A percentile compares a stretch with the other conserved stretches of the same genome.
phyloP scores from a whole-genome alignment of 2,329 filamentous ascomycete genomes.

The Huntiella moniliformis region DNA sequence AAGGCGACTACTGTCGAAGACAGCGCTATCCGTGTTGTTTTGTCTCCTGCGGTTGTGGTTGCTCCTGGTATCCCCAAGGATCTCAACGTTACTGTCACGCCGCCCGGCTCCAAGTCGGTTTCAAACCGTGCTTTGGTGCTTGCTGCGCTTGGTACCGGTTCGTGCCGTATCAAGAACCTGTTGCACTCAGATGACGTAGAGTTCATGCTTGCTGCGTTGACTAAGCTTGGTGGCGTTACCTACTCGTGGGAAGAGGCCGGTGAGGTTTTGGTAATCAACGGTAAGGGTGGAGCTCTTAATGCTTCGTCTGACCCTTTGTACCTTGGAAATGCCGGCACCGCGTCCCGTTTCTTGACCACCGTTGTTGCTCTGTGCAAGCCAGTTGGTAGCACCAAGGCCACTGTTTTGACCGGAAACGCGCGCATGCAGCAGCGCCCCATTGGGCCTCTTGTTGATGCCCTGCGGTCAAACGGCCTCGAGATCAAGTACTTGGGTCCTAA shows the following conservation, averaged over 20 bases:
- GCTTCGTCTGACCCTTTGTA: slow-evolving; percentile 67
- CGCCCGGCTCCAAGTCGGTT: slow-evolving; percentile 92
- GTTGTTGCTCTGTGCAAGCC: slow-evolving; percentile 69
- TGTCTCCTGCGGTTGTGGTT: slow-evolving; percentile 63
- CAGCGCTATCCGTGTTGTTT: slow-evolving; percentile 58
- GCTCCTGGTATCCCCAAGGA: slow-evolving; percentile 48
- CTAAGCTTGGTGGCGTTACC: slow-evolving; percentile 63
- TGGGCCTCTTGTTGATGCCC: slow-evolving; percentile 76
- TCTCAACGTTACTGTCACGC: slow-evolving; percentile 57
- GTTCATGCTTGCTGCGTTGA: slow-evolving; percentile 88
- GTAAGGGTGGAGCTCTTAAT: slow-evolving; percentile 69
- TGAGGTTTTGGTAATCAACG: slow-evolving; percentile 73
- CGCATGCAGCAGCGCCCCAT: slow-evolving; percentile 95
- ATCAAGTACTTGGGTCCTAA: slow-evolving; percentile 73
- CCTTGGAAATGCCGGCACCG: slow-evolving; percentile 89
- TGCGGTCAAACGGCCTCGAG: slow-evolving; percentile 69
- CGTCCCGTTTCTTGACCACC: slow-evolving; percentile 84
- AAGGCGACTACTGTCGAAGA: slow-evolving; percentile 83
- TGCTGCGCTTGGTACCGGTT: slow-evolving; percentile 70
- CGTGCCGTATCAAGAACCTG: slow-evolving; percentile 76
- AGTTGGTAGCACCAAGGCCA: slow-evolving; percentile 39
- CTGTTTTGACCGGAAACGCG: slow-evolving; percentile 76
- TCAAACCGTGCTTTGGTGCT: slow-evolving; percentile 91
- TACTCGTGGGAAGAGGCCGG: slow-evolving; percentile 92
- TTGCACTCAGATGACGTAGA: slow-evolving; percentile 94